Percentiles rank a stretch among this genome's conserved stretches.
These are phyloP conservation scores for Phytophthora melonis DNA, from an alignment of 352 stramenopile species.

Conservation along the genomic window DNA sequence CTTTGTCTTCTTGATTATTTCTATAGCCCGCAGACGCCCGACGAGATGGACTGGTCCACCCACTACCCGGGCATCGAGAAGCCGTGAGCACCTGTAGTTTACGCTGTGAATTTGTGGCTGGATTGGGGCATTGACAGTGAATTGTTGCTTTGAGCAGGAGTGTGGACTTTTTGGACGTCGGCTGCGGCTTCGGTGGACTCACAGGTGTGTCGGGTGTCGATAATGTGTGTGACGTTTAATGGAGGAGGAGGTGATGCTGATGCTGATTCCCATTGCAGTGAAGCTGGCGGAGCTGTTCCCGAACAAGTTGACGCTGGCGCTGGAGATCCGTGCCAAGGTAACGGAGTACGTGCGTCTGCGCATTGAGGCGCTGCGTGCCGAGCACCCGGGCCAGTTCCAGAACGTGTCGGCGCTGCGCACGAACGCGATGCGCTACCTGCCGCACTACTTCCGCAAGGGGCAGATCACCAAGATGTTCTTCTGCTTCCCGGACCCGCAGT, in stretches of 20 bases:
- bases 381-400: slow-evolving; percentile 91
- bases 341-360: slow-evolving; percentile 93
- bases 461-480: slow-evolving; percentile 98
- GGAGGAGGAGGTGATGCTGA: not conserved
- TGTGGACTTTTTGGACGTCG: slow-evolving; percentile 96
- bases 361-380: slow-evolving; percentile 88
- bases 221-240: not conserved
- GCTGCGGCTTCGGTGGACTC: slow-evolving; percentile 98
- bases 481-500: slow-evolving; percentile 99
- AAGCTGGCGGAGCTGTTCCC: slow-evolving; percentile 92
- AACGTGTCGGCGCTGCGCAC: slow-evolving; percentile 96
- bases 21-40: slow-evolving; percentile 79
- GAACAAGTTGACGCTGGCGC: slow-evolving; percentile 94
- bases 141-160: slow-evolving; percentile 47
- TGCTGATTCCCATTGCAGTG: slow-evolving; percentile 55
- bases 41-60: slow-evolving; percentile 93
- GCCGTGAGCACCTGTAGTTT: slow-evolving; percentile 50
- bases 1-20: not conserved
- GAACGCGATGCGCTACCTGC: slow-evolving; percentile 96
- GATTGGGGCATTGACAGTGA: not conserved
- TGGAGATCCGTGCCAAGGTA: slow-evolving; percentile 98
- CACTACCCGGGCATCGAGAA: slow-evolving; percentile 92
- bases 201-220: slow-evolving; percentile 62
- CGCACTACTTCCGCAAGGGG: slow-evolving; percentile 86
- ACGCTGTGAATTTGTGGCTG: not conserved